Conservation (phyloP, 2,329 filamentous ascomycete genomes). For the Xylariales sp. region DNA sequence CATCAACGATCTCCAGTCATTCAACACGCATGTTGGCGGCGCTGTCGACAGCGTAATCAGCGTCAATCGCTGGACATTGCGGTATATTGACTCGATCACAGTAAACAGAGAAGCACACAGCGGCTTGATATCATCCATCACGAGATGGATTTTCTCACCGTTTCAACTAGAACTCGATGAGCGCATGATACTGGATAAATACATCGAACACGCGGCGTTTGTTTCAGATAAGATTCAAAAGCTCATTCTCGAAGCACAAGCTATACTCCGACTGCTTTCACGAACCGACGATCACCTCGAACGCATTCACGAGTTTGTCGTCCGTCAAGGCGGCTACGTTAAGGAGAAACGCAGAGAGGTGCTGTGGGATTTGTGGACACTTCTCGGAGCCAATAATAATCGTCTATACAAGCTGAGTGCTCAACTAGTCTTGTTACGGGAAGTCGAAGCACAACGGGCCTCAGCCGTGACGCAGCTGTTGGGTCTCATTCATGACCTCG, state of each 20-base stretch:
- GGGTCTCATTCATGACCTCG: conserved; percentile 76
- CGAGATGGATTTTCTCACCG: conserved; percentile 65
- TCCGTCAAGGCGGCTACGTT: conserved; percentile 70
- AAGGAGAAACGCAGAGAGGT: conserved; percentile 72
- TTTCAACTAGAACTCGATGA: conserved; percentile 73
- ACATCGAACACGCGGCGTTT: conserved; percentile 76
- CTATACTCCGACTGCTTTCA: conserved; percentile 72
- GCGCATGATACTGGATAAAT: conserved; percentile 75
- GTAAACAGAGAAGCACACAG: conserved; percentile 49
- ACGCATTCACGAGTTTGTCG: conserved; percentile 75
- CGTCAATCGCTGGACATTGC: conserved; percentile 80
- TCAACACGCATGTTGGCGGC: conserved; percentile 80
- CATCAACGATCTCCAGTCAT: conserved; percentile 74
- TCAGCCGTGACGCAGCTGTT: conserved; percentile 76
- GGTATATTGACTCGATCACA: conserved; percentile 73
- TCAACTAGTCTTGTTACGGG: conserved; percentile 72
- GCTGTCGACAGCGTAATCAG: conserved; percentile 79
- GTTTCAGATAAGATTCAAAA: conserved; percentile 75
- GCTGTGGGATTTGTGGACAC: conserved; percentile 77
- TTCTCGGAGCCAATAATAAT: conserved; percentile 75
- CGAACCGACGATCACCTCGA: conserved; percentile 76
- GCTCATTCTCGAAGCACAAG: conserved; percentile 77
- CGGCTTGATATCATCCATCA: conserved; percentile 53
- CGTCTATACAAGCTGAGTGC: conserved; percentile 70
- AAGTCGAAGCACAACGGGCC: conserved; percentile 74